Base-by-base conservation (phyloP, 192 early-diverging fungal genomes). In the Linnemannia elongata region DNA sequence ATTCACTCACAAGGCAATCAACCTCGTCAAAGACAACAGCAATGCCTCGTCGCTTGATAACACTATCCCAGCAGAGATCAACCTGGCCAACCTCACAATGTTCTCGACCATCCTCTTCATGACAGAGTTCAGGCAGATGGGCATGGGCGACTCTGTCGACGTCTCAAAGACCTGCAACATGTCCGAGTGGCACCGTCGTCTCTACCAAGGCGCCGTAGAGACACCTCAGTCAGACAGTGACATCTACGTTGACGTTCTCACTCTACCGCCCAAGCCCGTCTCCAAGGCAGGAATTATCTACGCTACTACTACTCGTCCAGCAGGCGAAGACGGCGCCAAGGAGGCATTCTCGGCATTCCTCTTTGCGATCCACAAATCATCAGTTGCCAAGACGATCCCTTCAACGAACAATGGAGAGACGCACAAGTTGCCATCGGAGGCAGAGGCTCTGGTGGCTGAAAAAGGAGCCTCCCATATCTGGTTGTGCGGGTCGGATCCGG, bases 141-240 rank as follows among this genome's bases (percentile, higher is more conserved):
- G 85, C 44, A 69, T 87, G 72, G 80, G 78, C 15, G 83, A 81
- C 41, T 69, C 79, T 0, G 77, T 84, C 44, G 79, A 87, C 52
- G 39, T 87, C n/a, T 76, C 85, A 20, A 81, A 81, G 71, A 87
- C 85, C 9, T 87, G 85, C 66, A 87, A 87, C 76, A 78, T 87
- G 85, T 81, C 85, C 42, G 85, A 87, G 44, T 87, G 85, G 85
- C 66, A 71, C 18, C 85, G 85, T 30, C 79, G 85, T 17, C 47
- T 87, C 52, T 87, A 87, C 20, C 35, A 68, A 8, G 85, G 85
- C 8, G 44, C 72, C 17, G 33, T 74, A 6, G 39, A 41, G 3
- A 30, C 60, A 36, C 0, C 55, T 3, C 60, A 42, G 33, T 9
- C 52, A 20, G 47, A 69, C 22, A 79, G 68, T 6, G 79, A 87